Conservation (phyloP, 2,329 filamentous ascomycete species). For the Acrocalymma vagum region DNA sequence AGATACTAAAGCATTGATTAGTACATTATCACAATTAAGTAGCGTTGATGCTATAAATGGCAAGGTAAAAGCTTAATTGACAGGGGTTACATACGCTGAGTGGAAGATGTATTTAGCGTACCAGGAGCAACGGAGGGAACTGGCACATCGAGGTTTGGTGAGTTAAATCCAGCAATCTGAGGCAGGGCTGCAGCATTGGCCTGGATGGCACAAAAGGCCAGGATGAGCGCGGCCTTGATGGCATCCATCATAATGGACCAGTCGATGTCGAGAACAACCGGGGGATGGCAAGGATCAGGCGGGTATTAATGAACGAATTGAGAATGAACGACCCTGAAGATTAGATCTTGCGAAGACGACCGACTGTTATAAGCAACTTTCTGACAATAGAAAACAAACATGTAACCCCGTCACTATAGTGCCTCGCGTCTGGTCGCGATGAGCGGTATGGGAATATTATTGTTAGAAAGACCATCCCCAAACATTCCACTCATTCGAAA, state of each 20-base stretch:
- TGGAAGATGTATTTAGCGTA: background rate
- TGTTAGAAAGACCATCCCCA: too few relatives aligned
- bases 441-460: constrained; percentile 8
- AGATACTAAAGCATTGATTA: constrained; percentile 24
- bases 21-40: background rate
- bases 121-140: background rate
- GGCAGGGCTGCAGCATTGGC: constrained; percentile 15
- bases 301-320: too few relatives aligned
- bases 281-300: too few relatives aligned
- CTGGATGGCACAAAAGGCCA: constrained; percentile 17
- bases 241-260: constrained; percentile 19
- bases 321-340: too few relatives aligned
- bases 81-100: too few relatives aligned
- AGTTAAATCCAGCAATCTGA: constrained; percentile 8
- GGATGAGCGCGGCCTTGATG: constrained; percentile 13
- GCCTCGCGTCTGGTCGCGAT: background rate
- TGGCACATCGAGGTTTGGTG: too few relatives aligned
- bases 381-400: constrained; percentile 1
- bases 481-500: too few relatives aligned
- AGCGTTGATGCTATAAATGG: background rate
- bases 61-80: background rate
- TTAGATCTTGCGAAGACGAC: too few relatives aligned
- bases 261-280: constrained; percentile 3
- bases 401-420: constrained; percentile 18
- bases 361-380: too few relatives aligned